Evolutionary conservation across 768 basidiomycete genomes (phyloP), one percentile per base, ranked within the genome.

Genomic region (Russula vinacea): DNA sequence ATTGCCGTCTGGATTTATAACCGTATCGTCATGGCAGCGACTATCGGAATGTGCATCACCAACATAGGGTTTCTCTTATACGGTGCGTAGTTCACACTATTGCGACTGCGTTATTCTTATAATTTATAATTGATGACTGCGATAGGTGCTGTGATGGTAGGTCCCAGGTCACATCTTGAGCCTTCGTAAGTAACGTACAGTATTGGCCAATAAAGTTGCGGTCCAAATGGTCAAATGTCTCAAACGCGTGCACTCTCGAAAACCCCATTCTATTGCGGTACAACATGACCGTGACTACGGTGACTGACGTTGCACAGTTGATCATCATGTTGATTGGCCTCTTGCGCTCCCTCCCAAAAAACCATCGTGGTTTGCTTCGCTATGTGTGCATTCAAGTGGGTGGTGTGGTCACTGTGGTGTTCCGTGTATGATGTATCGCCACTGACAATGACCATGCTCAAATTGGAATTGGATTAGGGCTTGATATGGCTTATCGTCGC

Each of bases 1-100:
- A 33, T 49, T 37, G 58, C 52, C 10, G 40, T 64, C 10, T 64
- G 63, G 63, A n/a, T n/a, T 29, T 32, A 10, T 2, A 60, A 60
- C 14, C 50, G 7, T 14, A 1, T 39, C 17, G 58, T 58, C 17
- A 24, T 16, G 32, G 35, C 5, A n/a, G 13, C 55, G 33, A 44
- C 58, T 14, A 29, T 37, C 17, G 63, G 40, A 35, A 54, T 53
- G 26, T 39, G 24, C 22, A 9, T 64, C 4, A 60, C 44, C 16
- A 60, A 64, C n/a, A 42, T 60, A 22, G 63, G 26, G 16, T 64
- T 64, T 22, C 24, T 64, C 10, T 11, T 64, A 8, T 45, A 55
- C 35, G 58, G 60, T 55, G 29, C 29, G 52, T 55, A 2, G 4
- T 42, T 29, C 29, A 29, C 29, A 29, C 29, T 29, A 2, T 2